A percentile compares a stretch with the other conserved stretches of the same genome.
Conservation (phyloP, 2,329 filamentous ascomycete species). For the Blastomyces silverae region DNA sequence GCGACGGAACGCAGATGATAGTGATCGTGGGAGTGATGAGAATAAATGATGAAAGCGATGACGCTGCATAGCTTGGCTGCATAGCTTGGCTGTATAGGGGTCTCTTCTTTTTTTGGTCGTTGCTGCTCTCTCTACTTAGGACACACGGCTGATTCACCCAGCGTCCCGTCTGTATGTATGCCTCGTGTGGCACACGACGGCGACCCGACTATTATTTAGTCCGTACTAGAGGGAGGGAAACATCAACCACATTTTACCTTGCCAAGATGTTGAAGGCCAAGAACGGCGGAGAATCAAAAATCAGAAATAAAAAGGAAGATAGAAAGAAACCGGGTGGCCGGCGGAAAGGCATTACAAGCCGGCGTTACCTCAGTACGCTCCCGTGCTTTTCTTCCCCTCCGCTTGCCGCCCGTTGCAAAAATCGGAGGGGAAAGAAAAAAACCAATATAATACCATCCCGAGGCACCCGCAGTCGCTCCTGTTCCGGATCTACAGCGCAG, state of each 20-base stretch:
- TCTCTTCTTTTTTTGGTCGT: neutral
- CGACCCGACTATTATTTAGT: no score
- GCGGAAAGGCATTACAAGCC: neutral
- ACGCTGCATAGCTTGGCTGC: conserved; percentile 3
- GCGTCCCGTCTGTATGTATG: neutral
- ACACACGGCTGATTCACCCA: neutral
- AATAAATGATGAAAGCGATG: neutral
- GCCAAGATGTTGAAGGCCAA: neutral
- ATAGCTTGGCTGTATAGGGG: neutral
- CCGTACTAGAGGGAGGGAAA: neutral
- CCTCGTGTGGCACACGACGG: neutral
- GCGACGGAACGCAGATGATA: neutral
- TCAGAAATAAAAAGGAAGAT: no score
- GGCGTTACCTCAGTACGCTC: no score
- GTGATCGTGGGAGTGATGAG: neutral
- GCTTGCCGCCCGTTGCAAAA: neutral
- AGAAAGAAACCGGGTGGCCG: neutral
- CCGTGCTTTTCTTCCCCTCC: neutral
- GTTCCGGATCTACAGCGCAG: neutral
- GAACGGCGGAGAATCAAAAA: neutral
- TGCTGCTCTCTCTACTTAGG: neutral
- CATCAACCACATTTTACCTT: neutral
- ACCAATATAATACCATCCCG: neutral
- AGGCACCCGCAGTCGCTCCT: neutral
- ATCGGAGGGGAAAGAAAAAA: neutral